Conservation (phyloP, 140 eudicot genomes). For the Ambrosia hybrid region DNA sequence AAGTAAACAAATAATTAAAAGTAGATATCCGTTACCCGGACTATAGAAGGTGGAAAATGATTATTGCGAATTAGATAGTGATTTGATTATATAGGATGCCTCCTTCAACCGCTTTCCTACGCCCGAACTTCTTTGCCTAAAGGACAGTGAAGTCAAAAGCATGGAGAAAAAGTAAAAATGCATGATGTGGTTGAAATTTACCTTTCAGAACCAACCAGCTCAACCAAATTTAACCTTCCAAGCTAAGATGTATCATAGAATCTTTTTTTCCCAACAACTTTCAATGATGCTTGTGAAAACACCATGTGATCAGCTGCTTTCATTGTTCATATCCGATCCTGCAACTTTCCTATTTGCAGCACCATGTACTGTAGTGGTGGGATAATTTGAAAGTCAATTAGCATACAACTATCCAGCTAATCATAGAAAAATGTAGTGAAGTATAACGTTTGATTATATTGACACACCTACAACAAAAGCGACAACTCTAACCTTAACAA, state of each 20-base stretch:
- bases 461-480: constrained; percentile 74
- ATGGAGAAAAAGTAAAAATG: constrained; percentile 4
- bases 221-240: constrained; percentile 89
- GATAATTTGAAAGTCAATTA: constrained; percentile 15
- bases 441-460: constrained; percentile 16
- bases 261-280: constrained; percentile 85
- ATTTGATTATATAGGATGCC: constrained; percentile 91
- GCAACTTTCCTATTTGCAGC: constrained; percentile 88
- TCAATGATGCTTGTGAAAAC: constrained; percentile 87
- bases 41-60: too few relatives aligned
- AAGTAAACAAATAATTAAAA: too few relatives aligned
- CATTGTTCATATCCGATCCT: constrained; percentile 89
- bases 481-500: too few relatives aligned
- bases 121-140: constrained; percentile 88
- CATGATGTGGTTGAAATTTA: constrained; percentile 32
- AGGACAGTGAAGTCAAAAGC: constrained; percentile 15
- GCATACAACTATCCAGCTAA: constrained; percentile 21
- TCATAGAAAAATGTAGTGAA: not conserved
- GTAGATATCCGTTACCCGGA: too few relatives aligned
- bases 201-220: constrained; percentile 96
- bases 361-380: constrained; percentile 47
- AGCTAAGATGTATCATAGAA: constrained; percentile 68
- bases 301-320: constrained; percentile 91
- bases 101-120: constrained; percentile 91
- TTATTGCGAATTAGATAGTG: constrained; percentile 41